Conservation (phyloP, 2,329 filamentous ascomycete genomes). For the Stachybotrys chlorohalonatus region DNA sequence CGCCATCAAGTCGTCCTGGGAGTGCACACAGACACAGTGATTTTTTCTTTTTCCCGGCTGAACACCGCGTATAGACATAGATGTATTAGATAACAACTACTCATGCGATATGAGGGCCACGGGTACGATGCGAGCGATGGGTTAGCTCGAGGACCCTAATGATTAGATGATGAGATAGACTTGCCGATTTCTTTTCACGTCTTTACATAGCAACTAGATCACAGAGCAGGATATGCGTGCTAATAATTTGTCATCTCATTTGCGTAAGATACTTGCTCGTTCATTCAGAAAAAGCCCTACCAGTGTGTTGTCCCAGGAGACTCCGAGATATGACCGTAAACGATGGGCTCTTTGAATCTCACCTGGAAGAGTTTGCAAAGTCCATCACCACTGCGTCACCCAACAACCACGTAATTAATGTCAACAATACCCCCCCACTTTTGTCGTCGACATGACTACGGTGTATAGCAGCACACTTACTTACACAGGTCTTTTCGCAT, state of each 20-base stretch:
- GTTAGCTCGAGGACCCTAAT: not conserved
- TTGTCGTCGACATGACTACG: not conserved
- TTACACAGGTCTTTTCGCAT: no score
- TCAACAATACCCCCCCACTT: not conserved
- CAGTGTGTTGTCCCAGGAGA: no score
- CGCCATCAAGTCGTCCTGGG: slow-evolving; percentile 24
- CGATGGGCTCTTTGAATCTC: no score
- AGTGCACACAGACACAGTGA: not conserved
- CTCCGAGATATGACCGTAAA: no score
- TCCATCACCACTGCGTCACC: not conserved
- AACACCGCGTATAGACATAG: not conserved
- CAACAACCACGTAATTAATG: not conserved
- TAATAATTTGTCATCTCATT: not conserved
- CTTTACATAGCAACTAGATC: not conserved
- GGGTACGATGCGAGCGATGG: not conserved
- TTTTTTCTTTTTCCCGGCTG: no score
- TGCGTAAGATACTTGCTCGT: no score
- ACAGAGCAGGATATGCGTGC: not conserved
- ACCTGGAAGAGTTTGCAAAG: no score
- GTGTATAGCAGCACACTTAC: no score
- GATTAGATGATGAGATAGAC: not conserved
- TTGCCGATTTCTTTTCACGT: not conserved
- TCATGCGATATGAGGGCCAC: not conserved
- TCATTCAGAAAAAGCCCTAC: no score
- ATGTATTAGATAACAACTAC: not conserved